These are phyloP conservation scores for Microcera coccophila DNA, from an alignment of 2,329 filamentous ascomycete species.

Conservation along the genomic window DNA sequence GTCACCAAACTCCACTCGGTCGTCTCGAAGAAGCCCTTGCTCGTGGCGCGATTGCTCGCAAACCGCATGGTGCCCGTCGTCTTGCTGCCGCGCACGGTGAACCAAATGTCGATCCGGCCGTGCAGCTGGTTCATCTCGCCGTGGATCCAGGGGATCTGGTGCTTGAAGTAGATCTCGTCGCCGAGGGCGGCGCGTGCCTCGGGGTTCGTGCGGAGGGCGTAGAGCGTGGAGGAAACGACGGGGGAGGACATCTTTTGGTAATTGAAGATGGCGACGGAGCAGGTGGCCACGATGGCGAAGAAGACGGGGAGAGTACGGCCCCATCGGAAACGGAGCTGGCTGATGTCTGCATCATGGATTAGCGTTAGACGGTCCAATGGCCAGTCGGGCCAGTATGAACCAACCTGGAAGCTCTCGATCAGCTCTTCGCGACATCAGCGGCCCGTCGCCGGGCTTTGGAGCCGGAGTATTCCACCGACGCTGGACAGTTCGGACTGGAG, in stretches of 20 bases:
- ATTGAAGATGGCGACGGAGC: slow-evolving; percentile 91
- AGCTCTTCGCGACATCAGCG: slow-evolving; percentile 60
- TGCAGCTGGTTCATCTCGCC: slow-evolving; percentile 92
- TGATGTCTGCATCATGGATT: slow-evolving; percentile 32
- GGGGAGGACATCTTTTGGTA: slow-evolving; percentile 94
- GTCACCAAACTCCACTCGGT: slow-evolving; percentile 82
- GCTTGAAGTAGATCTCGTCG: slow-evolving; percentile 78
- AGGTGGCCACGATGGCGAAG: slow-evolving; percentile 63
- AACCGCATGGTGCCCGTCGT: slow-evolving; percentile 73
- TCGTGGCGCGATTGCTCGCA: slow-evolving; percentile 62
- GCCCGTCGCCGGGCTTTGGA: slow-evolving; percentile 57
- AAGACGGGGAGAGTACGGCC: slow-evolving; percentile 76
- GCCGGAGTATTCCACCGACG: slow-evolving; percentile 51
- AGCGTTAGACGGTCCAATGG: neutral
- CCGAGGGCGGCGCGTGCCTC: slow-evolving; percentile 74
- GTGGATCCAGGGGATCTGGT: slow-evolving; percentile 76
- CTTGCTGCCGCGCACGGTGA: slow-evolving; percentile 78
- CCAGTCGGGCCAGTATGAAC: neutral
- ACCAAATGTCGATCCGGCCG: slow-evolving; percentile 81
- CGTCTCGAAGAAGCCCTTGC: slow-evolving; percentile 71
- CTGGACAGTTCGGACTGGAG: slow-evolving; percentile 26
- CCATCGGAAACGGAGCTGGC: slow-evolving; percentile 56
- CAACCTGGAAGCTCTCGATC: slow-evolving; percentile 64
- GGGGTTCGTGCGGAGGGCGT: slow-evolving; percentile 79
- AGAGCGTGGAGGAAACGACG: slow-evolving; percentile 82